Evolutionary conservation across 2,329 filamentous ascomycete species (phyloP), one percentile per base, ranked within the genome.

Genomic region (Aspergillus sp.): DNA sequence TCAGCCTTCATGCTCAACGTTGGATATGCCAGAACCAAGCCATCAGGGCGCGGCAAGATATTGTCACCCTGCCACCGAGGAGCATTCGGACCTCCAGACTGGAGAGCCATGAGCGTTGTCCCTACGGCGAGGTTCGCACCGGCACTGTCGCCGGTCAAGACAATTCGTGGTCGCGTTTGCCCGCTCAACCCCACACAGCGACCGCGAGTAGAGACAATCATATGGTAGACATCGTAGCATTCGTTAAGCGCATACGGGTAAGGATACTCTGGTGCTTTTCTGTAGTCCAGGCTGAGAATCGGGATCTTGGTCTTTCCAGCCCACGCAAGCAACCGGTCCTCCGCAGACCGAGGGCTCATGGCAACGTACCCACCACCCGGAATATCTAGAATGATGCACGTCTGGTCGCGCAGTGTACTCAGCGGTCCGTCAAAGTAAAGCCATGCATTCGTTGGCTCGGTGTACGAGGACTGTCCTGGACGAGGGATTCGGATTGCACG

Each of bases 1-100:
- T 92, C 92, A 65, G 98, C 98, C 70, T 96, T 97, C 90, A 98
- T 92, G 70, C 98, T 95, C 60, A 99, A 79, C 0, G 89, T 88
- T 0, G 95, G 95, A 69, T 99, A 99, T 59, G 96, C 87, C 52
- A 96, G 82, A 0, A 98, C 83, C 7, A 98, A 77, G 0, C 92
- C 94, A 55, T 90, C 89, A 0, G 95, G 95, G 0, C 85, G 73
- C 0, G 92, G 89, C 6, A 96, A 81, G 2, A 86, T 80, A 20
- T 78, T 78, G 63, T 87, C 82, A 14, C 81, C 82, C 58, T 82
- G 78, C 74, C 82, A 85, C 52, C 83, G 78, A 24, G 84, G 81
- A 24, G 82, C 81, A 18, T 84, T 82, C 3, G 81, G 81, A 49
- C 83, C 83, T 5, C 84, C 84, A 14, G 87, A 88, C 74, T 98